Base-by-base conservation (phyloP, 2,329 filamentous ascomycete genomes). In the Xylariaceae sp. region DNA sequence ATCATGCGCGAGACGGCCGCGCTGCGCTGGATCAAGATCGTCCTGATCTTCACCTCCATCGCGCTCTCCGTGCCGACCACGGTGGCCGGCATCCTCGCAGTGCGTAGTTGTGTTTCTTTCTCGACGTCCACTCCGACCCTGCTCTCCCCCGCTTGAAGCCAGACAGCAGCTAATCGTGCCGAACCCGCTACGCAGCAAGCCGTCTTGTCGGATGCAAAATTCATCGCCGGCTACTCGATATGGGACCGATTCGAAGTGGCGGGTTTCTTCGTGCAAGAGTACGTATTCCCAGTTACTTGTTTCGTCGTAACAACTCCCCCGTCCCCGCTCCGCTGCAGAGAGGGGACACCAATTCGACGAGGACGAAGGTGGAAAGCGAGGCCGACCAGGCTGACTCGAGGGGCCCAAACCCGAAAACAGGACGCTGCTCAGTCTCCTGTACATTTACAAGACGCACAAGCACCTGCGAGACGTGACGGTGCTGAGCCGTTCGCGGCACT, bases 211-310 rank as follows among this genome's bases (percentile, higher is more conserved):
- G 49, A 49, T 35, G 49, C 47, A 6, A 35, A 40, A 10, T 39
- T 57, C 3, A 25, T 31, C 5, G 29, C 25, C 25, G 37, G 48
- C 35, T 49, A 57, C 34, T 26, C 31, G 16, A 37, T 51, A 33
- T 55, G 48, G 50, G 55, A 57, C 31, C 46, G 49, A 15, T 32
- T 57, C 3, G 55, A 58, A 33, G 42, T 51, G 5, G 52, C 47
- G 18, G 44, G 52, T 14, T 58, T 56, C 47, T 53, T 54, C 37
- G 40, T 50, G 8, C 56, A 58, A 27, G 55, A 58, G n/a, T n/a
- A n/a, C n/a, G n/a, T n/a, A n/a, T n/a, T n/a, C n/a, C n/a, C n/a
- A n/a, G n/a, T n/a, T n/a, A n/a, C n/a, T n/a, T n/a, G n/a, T n/a
- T n/a, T n/a, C n/a, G n/a, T n/a, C n/a, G n/a, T n/a, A n/a, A n/a